A percentile compares a stretch with the other conserved stretches of the same genome.
Evolutionary conservation across 225 moss, liverwort and hornwort species (phyloP).

Genomic region (Ulota crispa): DNA sequence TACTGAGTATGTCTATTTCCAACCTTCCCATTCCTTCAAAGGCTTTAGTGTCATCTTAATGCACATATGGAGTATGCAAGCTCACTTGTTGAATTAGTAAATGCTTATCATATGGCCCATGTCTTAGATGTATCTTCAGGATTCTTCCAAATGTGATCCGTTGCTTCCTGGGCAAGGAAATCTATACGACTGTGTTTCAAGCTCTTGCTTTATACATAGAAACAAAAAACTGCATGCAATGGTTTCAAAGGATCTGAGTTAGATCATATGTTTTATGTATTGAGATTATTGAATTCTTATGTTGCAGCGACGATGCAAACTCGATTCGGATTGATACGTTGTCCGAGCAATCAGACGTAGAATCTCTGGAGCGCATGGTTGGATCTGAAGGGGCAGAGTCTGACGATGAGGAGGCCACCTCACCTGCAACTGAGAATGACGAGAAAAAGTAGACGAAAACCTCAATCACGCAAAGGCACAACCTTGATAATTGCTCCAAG

Average conservation of each 20-base stretch:
- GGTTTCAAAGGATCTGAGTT: neutral
- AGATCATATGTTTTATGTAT: neutral
- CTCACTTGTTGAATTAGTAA: neutral
- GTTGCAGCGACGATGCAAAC: conserved; percentile 87
- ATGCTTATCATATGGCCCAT: neutral
- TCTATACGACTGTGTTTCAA: neutral
- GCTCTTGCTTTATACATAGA: neutral
- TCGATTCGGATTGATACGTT: conserved; percentile 83
- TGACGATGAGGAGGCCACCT: conserved; percentile 53
- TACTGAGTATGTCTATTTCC: conserved; percentile 66
- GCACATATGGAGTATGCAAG: conserved; percentile 8
- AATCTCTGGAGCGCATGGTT: conserved; percentile 88
- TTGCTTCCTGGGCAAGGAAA: neutral
- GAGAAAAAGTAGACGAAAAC: conserved; percentile 28
- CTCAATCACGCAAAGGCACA: neutral
- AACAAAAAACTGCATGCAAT: neutral
- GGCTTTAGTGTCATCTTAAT: conserved; percentile 3
- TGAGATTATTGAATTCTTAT: conserved; percentile 23
- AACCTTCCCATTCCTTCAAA: neutral
- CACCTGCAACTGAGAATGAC: conserved; percentile 25
- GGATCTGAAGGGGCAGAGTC: conserved; percentile 50
- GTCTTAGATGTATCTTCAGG: neutral
- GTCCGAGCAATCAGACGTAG: conserved; percentile 85
- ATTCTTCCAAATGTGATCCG: neutral
- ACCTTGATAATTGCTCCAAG: conserved; percentile 21